Percentiles rank a stretch among this genome's conserved stretches.
Conservation (phyloP, 805 yeast genomes). For the Metschnikowia lochheadii region DNA sequence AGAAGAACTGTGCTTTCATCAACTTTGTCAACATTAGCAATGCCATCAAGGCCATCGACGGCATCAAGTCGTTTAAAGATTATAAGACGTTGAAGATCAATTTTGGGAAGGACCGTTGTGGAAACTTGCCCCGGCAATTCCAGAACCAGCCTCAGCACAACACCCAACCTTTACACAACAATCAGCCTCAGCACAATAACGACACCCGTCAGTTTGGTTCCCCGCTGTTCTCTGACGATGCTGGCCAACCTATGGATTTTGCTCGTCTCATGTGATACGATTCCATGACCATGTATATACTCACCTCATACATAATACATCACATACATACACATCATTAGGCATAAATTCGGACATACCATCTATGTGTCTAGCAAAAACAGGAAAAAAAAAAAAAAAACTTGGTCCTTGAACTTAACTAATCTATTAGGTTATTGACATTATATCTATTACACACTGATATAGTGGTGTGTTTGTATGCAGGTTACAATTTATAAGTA, state of each 20-base stretch:
- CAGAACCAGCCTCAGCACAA: slow-evolving; percentile 25
- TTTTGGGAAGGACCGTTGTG: slow-evolving; percentile 60
- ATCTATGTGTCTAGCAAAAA: too few relatives aligned
- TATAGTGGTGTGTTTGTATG: too few relatives aligned
- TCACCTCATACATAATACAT: background rate
- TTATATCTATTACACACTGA: too few relatives aligned
- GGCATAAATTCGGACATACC: background rate
- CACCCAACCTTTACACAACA: slow-evolving; percentile 3
- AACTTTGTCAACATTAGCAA: slow-evolving; percentile 85
- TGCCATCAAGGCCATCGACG: slow-evolving; percentile 90
- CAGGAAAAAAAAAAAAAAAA: too few relatives aligned
- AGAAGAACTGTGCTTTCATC: slow-evolving; percentile 84
- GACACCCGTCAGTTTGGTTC: slow-evolving; percentile 1
- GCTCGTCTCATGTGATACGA: background rate
- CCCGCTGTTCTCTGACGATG: background rate
- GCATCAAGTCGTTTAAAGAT: slow-evolving; percentile 70
- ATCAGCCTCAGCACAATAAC: slow-evolving; percentile 14
- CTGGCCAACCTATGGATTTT: background rate
- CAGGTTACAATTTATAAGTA: too few relatives aligned
- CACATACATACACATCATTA: background rate
- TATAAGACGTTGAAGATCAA: slow-evolving; percentile 65
- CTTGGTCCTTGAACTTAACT: too few relatives aligned
- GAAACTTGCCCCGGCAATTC: slow-evolving; percentile 83
- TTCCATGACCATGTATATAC: slow-evolving; percentile 1
- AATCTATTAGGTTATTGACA: too few relatives aligned